Conservation (phyloP, 2,329 filamentous ascomycete species). For the Cryphonectria nitschkei region DNA sequence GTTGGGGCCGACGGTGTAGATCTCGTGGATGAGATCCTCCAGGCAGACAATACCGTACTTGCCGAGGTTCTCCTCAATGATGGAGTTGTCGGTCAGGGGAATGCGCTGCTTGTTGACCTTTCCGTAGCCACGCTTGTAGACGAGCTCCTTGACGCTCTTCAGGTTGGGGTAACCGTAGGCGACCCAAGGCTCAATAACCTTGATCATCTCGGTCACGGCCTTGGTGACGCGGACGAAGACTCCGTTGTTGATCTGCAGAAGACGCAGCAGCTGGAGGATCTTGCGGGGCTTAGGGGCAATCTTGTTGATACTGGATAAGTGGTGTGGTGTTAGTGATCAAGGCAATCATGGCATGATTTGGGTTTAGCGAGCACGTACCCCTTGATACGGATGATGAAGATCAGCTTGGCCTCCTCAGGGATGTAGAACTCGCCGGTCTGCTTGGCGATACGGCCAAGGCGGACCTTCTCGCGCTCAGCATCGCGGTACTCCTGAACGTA, state of each 20-base stretch:
- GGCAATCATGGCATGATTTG: conserved; percentile 23
- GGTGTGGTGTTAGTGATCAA: conserved; percentile 26
- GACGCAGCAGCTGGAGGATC: conserved; percentile 98
- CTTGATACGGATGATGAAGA: conserved; percentile 99
- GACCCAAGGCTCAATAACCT: conserved; percentile 98
- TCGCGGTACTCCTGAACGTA: conserved; percentile 99
- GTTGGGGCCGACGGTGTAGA: conserved; percentile 98
- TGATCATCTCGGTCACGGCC: conserved; percentile 96
- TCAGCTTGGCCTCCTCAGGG: conserved; percentile 90
- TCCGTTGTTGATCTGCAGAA: conserved; percentile 99
- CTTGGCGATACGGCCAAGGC: conserved; percentile 87
- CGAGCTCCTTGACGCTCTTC: conserved; percentile 97
- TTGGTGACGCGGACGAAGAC: conserved; percentile 95
- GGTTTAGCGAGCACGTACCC: conserved; percentile 58
- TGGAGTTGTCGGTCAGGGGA: conserved; percentile 93
- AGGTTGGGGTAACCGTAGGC: conserved; percentile 99
- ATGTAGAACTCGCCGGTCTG: conserved; percentile 92
- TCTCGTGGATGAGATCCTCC: conserved; percentile 99
- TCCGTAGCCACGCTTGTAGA: conserved; percentile 99
- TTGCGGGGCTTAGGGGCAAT: conserved; percentile 99
- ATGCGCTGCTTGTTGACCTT: conserved; percentile 99
- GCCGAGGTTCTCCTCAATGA: conserved; percentile 95
- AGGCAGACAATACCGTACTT: conserved; percentile 99
- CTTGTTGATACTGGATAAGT: conserved; percentile 92
- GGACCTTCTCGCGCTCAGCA: conserved; percentile 97